Evolutionary conservation across 139 green algal species (phyloP).

Genomic region (Tetradesmus lagerheimii): DNA sequence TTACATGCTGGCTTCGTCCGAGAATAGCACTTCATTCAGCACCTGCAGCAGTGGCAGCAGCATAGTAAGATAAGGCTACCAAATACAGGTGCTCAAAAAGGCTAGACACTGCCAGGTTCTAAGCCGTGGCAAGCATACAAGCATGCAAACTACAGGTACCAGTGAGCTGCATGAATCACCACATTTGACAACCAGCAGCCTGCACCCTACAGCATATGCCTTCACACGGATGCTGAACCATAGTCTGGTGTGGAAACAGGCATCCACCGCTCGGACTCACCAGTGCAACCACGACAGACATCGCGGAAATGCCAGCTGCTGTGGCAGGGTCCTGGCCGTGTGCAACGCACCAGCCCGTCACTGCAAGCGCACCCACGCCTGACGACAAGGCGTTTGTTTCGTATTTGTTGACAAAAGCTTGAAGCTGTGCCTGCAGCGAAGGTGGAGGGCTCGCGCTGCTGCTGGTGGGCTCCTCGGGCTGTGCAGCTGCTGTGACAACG

Average conservation of each 20-base stretch:
- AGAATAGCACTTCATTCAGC: slow-evolving; percentile 39
- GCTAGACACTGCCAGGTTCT: not conserved
- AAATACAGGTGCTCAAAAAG: not conserved
- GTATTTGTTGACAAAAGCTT: slow-evolving; percentile 1
- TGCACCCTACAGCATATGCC: not conserved
- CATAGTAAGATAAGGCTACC: not conserved
- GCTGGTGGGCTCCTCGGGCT: not conserved
- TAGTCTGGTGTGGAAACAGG: not conserved
- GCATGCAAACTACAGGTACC: no score
- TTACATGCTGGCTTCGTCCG: not conserved
- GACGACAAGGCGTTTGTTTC: slow-evolving; percentile 53
- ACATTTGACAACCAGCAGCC: not conserved
- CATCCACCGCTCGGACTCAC: slow-evolving; percentile 38
- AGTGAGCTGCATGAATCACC: not conserved
- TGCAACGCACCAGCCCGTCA: slow-evolving; percentile 70
- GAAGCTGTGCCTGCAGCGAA: not conserved
- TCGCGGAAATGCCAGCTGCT: slow-evolving; percentile 68
- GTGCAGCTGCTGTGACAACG: not conserved
- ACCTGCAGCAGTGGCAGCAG: slow-evolving; percentile 6
- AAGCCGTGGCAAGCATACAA: not conserved
- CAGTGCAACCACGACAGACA: slow-evolving; percentile 59
- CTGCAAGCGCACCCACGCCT: slow-evolving; percentile 62
- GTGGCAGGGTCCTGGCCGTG: slow-evolving; percentile 67
- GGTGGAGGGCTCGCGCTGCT: not conserved
- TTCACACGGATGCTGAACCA: not conserved